Conservation (phyloP, 441 rosid genomes). For the Jatropha podagrica region DNA sequence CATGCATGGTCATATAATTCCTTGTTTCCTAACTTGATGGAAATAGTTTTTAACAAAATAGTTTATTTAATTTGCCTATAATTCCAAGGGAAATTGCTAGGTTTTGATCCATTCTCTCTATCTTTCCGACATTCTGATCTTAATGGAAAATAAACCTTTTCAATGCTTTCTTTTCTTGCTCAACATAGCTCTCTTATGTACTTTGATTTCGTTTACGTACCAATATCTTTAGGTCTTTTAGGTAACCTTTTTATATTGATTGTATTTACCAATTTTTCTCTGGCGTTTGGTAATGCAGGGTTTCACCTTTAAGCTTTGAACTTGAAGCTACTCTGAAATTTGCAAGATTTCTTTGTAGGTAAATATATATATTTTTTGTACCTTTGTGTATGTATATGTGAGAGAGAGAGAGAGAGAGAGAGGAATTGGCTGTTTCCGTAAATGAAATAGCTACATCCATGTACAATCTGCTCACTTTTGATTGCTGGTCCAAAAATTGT, state of each 20-base stretch:
- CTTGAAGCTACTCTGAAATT: conserved; percentile 92
- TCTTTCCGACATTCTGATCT: background rate
- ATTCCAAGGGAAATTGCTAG: background rate
- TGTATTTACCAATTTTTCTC: conserved; percentile 13
- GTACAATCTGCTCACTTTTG: background rate
- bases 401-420: no score
- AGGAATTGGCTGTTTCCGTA: background rate
- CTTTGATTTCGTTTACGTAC: background rate
- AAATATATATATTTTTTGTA: conserved; percentile 8
- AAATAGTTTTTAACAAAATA: background rate
- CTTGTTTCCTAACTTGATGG: background rate
- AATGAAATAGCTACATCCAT: background rate
- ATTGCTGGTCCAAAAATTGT: background rate
- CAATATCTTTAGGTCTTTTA: background rate
- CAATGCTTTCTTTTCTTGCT: background rate
- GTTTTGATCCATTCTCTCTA: background rate
- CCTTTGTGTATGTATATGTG: background rate
- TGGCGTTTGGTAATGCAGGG: conserved; percentile 51
- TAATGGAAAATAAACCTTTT: background rate
- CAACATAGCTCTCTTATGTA: background rate
- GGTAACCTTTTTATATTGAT: conserved; percentile 12
- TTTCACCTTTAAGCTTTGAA: conserved; percentile 96
- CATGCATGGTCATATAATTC: background rate
- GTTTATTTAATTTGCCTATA: background rate
- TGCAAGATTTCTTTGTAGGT: conserved; percentile 98